Percentiles rank a stretch among this genome's conserved stretches.
phyloP scores from a whole-genome alignment of 1,284 basidiomycete genomes.

The Phenoliferia sp. region DNA sequence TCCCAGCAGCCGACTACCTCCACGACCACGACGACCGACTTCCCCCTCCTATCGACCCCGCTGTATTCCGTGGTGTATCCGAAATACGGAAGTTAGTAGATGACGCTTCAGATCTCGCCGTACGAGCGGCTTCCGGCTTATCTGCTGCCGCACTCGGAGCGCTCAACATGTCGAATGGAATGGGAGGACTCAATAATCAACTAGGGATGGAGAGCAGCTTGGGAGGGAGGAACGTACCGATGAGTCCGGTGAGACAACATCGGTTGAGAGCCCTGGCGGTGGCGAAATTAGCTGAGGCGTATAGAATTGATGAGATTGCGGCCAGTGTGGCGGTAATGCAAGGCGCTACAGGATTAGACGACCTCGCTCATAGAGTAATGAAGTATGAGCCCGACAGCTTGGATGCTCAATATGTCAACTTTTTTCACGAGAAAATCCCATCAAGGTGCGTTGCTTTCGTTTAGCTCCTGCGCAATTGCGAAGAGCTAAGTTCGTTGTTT shows the following conservation, averaged over 20 bases:
- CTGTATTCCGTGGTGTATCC: slow-evolving; percentile 66
- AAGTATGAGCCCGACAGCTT: slow-evolving; percentile 66
- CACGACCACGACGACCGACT: slow-evolving; percentile 41
- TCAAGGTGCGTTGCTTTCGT: slow-evolving; percentile 59
- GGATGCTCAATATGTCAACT: slow-evolving; percentile 77
- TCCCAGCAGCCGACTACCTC: slow-evolving; percentile 44
- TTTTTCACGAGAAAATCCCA: slow-evolving; percentile 84
- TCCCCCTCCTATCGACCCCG: slow-evolving; percentile 76
- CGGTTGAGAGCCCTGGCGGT: slow-evolving; percentile 68
- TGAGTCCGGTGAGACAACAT: slow-evolving; percentile 74
- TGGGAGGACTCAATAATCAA: slow-evolving; percentile 36
- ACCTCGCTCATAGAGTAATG: slow-evolving; percentile 72
- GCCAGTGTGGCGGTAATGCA: slow-evolving; percentile 87
- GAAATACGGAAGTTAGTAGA: slow-evolving; percentile 70
- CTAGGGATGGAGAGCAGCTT: slow-evolving; percentile 1
- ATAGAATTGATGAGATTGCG: slow-evolving; percentile 74
- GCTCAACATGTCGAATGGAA: slow-evolving; percentile 47
- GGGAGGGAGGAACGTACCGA: slow-evolving; percentile 41
- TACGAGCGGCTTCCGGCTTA: slow-evolving; percentile 70
- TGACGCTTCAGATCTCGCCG: slow-evolving; percentile 72
- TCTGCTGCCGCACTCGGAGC: slow-evolving; percentile 62
- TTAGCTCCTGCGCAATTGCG: neutral
- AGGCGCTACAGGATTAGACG: slow-evolving; percentile 77
- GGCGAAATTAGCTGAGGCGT: slow-evolving; percentile 72
- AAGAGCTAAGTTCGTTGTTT: neutral